Evolutionary conservation across 306 rosid genomes (phyloP).

Genomic region (Lotus japonicus): DNA sequence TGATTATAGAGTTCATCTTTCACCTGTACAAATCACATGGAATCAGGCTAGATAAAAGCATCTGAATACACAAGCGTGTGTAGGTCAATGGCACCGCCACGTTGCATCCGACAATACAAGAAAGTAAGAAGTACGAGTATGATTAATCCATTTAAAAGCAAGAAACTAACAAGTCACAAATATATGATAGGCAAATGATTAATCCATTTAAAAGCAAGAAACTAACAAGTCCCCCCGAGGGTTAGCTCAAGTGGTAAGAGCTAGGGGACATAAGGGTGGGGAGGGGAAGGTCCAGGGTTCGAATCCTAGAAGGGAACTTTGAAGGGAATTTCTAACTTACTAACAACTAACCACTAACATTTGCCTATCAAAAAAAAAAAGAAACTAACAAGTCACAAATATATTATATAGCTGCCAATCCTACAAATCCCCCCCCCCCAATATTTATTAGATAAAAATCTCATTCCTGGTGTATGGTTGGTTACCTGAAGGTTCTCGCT

Average conservation of each 20-base stretch:
- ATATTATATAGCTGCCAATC: background rate
- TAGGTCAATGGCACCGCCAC: background rate
- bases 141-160: background rate
- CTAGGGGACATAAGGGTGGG: too few species aligned
- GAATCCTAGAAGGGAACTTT: too few species aligned
- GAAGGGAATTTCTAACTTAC: too few species aligned
- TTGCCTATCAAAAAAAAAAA: too few species aligned
- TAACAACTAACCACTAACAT: too few species aligned
- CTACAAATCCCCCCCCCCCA: background rate
- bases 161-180: background rate
- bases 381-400: too few species aligned
- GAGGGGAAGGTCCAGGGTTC: too few species aligned
- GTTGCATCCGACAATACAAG: background rate
- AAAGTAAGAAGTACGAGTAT: background rate
- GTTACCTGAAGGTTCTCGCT: conserved; percentile 93
- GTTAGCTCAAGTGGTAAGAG: too few species aligned
- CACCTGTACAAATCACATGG: conserved; percentile 45
- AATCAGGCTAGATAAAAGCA: conserved; percentile 13
- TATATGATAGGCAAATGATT: too few species aligned
- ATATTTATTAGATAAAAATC: background rate
- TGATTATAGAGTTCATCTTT: conserved; percentile 76
- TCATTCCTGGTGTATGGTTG: conserved; percentile 20
- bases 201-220: background rate
- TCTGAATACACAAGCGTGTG: background rate
- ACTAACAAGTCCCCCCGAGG: too few species aligned